Evolutionary conservation across 2,329 filamentous ascomycete genomes (phyloP), one percentile per base, ranked within the genome.

Genomic region (Xylogone sp.): DNA sequence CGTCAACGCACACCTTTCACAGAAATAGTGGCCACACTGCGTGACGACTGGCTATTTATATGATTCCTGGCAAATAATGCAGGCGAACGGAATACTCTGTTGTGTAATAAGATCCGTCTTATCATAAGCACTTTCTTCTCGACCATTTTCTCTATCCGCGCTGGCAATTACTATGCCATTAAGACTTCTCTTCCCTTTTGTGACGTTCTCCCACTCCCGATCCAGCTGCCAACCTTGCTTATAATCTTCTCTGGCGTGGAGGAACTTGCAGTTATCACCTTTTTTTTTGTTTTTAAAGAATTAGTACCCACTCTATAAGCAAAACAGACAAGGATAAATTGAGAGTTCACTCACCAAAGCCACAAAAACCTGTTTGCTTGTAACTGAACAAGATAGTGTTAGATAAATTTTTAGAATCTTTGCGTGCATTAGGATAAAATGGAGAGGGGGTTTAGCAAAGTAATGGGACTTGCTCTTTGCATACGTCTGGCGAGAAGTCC

Each of bases 21-120:
- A 99, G 65, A 97, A 97, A 69, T 97, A 97, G 68, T 99, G 94
- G 0, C 90, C 88, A 60, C 94, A 99, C 58, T 90, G 87, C 12
- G 94, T 97, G 21, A 93, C 75, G 12, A 97, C 81, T 0, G 94
- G 93, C 52, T 82, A 75, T 50, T 62, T 64, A 45, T 45, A 77
- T 70, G n/a, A 73, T 48, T 66, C 58, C 54, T 53, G 56, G 53
- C 66, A 67, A 47, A 68, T 61, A 44, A 67, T 63, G 48, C 65
- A 68, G 3, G 63, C 65, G 54, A 68, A 68, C 2, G 65, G 65
- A 29, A 68, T 67, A 8, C 60, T 60, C 48, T 66, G 64, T 22
- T 67, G 43, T 19, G 51, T 49, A 13, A 59, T 58, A 57, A 66
- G 64, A 24, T 68, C 65, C 21, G 59, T 62, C 12, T 77, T 75